Percentiles rank a stretch among this genome's conserved stretches.
Conservation (phyloP, 257 asterid genomes). For the Linaria vulgaris region DNA sequence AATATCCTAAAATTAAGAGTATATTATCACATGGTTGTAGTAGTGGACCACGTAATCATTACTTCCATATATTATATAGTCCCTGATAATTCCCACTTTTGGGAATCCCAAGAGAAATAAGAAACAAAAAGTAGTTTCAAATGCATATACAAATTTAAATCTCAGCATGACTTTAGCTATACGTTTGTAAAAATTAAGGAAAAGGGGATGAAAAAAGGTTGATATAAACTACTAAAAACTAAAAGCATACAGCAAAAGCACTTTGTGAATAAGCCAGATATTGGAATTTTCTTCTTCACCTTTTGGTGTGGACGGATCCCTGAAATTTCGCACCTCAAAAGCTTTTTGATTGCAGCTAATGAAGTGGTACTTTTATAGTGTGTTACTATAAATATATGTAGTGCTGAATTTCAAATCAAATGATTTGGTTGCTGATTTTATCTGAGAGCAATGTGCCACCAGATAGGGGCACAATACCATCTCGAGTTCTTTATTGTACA, state of each 20-base stretch:
- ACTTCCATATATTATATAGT: conserved; percentile 20
- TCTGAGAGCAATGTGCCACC: conserved; percentile 30
- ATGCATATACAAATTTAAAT: conserved; percentile 25
- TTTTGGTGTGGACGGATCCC: conserved; percentile 38
- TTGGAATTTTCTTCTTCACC: conserved; percentile 20
- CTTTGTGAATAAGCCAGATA: conserved; percentile 16
- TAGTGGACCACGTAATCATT: conserved; percentile 40
- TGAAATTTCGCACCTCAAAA: conserved; percentile 59
- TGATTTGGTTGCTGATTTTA: conserved; percentile 11
- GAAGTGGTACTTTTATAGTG: conserved; percentile 18
- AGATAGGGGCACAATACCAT: conserved; percentile 23
- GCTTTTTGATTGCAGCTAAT: conserved; percentile 34
- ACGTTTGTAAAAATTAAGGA: conserved; percentile 53
- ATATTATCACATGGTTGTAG: conserved; percentile 34
- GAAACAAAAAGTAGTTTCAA: conserved; percentile 15
- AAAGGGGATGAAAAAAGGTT: conserved; percentile 33
- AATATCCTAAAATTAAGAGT: conserved; percentile 19
- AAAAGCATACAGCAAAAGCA: conserved; percentile 22
- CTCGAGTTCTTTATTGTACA: background rate
- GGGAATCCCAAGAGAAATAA: conserved; percentile 49
- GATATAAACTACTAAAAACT: conserved; percentile 18
- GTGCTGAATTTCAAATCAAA: conserved; percentile 10
- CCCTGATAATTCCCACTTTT: conserved; percentile 18
- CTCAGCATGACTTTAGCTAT: conserved; percentile 54
- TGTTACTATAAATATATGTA: background rate